Evolutionary conservation across 805 yeast genomes (phyloP), one percentile per base, ranked within the genome.

Genomic region (Sporopachydermia lactativora): DNA sequence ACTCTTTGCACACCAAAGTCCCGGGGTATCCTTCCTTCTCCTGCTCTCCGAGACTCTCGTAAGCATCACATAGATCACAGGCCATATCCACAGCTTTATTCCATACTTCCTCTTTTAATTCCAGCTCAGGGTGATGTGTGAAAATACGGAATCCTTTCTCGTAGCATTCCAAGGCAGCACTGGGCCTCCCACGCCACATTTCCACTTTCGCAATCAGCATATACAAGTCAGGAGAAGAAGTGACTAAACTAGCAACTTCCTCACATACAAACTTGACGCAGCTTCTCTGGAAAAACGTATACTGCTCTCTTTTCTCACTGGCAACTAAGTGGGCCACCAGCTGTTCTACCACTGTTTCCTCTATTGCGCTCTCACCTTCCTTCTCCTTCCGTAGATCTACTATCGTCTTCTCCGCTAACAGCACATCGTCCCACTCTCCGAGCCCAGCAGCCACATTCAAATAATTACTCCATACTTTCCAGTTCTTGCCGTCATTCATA

Each of bases 381-480:
- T 66, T 58, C n/a, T 68, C 73, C 40, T 70, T 70, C 45, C 73
- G 75, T 28, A 78, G 58, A 19, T 67, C 70, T 13, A 82, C 64
- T 35, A 86, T 59, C 47, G 74, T 73, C 45, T 66, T 70, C n/a
- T 80, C 69, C 0, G 95, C 96, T 28, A 72, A 59, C 15, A 88
- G 64, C 3, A 82, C 96, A 43, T 85, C 95, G 45, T 72, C 77
- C 96, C 97, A 92, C 52, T 83, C 82, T n/a, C 72, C 66, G 36
- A 88, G 62, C 53, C 77, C 82, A 18, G 78, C 77, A 0, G 96
- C 94, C 16, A 89, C 89, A 18, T 76, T 65, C 53, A 84, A 62
- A 51, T 76, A 85, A 55, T 92, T 92, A 51, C 85, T 92, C 81
- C 89, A 88, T 24, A 92, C 75, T 50, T 82, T 74, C 95, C 96